Evolutionary conservation across 2,329 filamentous ascomycete species (phyloP).

Genomic region (Coniosporium tulheliwenetii): DNA sequence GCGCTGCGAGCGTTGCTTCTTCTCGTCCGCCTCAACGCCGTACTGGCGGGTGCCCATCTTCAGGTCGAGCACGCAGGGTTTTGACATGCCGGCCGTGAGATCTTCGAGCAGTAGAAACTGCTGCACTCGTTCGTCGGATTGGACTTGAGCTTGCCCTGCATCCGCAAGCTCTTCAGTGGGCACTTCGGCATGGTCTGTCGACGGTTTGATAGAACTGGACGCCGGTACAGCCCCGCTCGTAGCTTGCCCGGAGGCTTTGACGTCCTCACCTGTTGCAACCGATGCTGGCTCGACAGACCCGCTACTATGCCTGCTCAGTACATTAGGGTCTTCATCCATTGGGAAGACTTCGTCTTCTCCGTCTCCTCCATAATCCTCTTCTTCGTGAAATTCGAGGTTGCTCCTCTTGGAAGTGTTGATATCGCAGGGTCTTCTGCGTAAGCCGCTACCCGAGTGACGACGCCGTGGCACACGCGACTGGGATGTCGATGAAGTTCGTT

Average conservation of each 20-base stretch:
- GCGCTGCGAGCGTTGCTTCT: conserved; percentile 85
- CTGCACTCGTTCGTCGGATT: conserved; percentile 52
- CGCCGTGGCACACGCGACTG: conserved; percentile 29
- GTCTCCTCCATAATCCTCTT: conserved; percentile 72
- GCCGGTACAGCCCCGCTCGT: conserved; percentile 15
- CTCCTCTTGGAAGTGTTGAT: conserved; percentile 50
- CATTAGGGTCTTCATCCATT: conserved; percentile 38
- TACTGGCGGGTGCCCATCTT: conserved; percentile 99
- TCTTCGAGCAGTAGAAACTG: conserved; percentile 92
- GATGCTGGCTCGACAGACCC: not conserved
- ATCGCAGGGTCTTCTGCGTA: conserved; percentile 55
- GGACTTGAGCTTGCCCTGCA: conserved; percentile 28
- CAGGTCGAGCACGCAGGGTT: conserved; percentile 89
- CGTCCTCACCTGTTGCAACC: not conserved
- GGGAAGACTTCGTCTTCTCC: conserved; percentile 54
- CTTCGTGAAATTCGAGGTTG: conserved; percentile 80
- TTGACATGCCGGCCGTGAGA: conserved; percentile 89
- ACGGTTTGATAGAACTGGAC: conserved; percentile 6
- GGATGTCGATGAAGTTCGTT: conserved; percentile 1
- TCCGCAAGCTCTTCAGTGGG: conserved; percentile 17
- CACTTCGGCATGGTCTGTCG: not conserved
- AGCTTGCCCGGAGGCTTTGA: not conserved
- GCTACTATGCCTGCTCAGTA: not conserved
- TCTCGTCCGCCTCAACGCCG: conserved; percentile 76
- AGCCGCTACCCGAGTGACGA: conserved; percentile 74